Percentiles rank a stretch among this genome's conserved stretches.
Evolutionary conservation across 2,329 filamentous ascomycete species (phyloP).

Genomic region (Pseudocercospora vitis): DNA sequence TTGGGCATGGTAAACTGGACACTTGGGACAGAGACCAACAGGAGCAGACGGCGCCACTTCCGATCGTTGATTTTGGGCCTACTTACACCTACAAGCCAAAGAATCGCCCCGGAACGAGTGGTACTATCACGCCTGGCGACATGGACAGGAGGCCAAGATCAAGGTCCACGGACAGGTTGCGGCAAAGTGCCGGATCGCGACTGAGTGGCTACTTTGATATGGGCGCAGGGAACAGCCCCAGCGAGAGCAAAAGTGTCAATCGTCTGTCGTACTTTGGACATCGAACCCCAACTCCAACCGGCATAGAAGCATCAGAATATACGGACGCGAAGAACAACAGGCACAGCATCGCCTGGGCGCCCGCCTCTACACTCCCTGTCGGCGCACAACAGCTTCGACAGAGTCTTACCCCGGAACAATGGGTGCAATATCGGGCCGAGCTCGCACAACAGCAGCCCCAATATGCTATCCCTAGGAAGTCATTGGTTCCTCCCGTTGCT

Average conservation of each 20-base stretch:
- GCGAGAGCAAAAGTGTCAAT: constrained; percentile 24
- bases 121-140: constrained; percentile 48
- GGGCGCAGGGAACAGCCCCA: constrained; percentile 26
- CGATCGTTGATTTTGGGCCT: constrained; percentile 80
- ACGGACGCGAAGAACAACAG: constrained; percentile 50
- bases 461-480: constrained; percentile 44
- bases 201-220: constrained; percentile 24
- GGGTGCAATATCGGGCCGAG: constrained; percentile 73
- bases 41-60: constrained; percentile 58
- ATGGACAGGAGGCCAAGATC: constrained; percentile 31
- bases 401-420: constrained; percentile 73
- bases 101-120: constrained; percentile 57
- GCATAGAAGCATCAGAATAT: constrained; percentile 29
- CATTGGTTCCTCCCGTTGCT: constrained; percentile 28
- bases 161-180: constrained; percentile 31
- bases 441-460: constrained; percentile 51
- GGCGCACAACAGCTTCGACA: constrained; percentile 50
- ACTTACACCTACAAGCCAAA: constrained; percentile 67
- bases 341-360: constrained; percentile 76
- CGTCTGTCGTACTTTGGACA: constrained; percentile 39
- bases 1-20: constrained; percentile 33
- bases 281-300: constrained; percentile 28
- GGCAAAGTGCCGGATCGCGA: constrained; percentile 26
- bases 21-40: constrained; percentile 39
- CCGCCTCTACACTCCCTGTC: constrained; percentile 58